Evolutionary conservation across 1,284 basidiomycete genomes (phyloP).

Genomic region (Cryptococcus neoformans): DNA sequence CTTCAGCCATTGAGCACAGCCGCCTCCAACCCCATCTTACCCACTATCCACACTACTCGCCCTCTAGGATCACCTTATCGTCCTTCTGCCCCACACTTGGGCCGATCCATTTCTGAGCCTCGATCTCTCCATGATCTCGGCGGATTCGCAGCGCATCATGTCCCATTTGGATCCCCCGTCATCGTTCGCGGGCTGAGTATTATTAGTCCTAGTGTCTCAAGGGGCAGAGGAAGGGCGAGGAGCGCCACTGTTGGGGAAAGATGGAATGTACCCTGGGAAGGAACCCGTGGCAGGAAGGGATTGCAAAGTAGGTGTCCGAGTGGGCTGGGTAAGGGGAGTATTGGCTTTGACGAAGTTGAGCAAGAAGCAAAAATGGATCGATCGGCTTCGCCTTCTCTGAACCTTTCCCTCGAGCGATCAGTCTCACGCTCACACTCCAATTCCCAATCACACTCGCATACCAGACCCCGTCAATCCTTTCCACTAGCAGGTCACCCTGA

Average conservation of each 20-base stretch:
- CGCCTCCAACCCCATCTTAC: conserved; percentile 1
- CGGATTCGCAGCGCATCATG: conserved; percentile 7
- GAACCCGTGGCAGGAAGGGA: background rate
- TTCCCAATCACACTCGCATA: no score
- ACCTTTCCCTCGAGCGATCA: no score
- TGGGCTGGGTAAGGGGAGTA: no score
- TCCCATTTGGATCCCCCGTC: background rate
- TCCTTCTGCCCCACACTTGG: conserved; percentile 11
- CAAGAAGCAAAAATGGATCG: no score
- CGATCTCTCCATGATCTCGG: conserved; percentile 8
- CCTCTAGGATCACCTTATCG: background rate
- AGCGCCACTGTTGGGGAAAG: conserved; percentile 2
- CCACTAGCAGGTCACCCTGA: no score
- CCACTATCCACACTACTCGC: background rate
- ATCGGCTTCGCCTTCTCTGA: no score
- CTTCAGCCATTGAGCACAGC: background rate
- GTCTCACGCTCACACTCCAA: no score
- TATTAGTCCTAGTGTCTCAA: background rate
- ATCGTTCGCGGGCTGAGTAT: background rate
- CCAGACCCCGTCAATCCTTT: no score
- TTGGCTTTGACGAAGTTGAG: no score
- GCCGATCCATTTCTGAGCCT: conserved; percentile 15
- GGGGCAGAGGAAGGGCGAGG: conserved; percentile 3
- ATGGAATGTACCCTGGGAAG: background rate
- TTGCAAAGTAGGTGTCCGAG: no score